Evolutionary conservation across 495 filamentous ascomycete species (phyloP), one percentile per base, ranked within the genome.

Genomic region (Amniculicola lignicola): DNA sequence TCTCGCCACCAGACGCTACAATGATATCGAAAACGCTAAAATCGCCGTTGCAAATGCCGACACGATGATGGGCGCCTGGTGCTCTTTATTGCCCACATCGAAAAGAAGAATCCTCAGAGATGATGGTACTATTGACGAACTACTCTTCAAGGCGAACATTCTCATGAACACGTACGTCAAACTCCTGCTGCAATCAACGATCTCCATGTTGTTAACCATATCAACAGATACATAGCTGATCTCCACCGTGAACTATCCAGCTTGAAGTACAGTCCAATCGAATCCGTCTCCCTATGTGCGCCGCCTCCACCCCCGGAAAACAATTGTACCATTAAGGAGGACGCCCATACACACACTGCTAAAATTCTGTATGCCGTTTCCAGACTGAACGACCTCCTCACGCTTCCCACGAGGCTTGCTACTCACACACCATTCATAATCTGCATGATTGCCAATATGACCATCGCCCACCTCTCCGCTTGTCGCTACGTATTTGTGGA

Each of bases 381-480:
- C 18, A 57, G 43, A 24, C 46, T 63, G 27, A 58, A 57, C 35
- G 49, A 35, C n/a, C 40, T 63, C 1, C 60, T 63, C 42, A 58
- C 54, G 2, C 60, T 63, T 11, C 60, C 60, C 11, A 54, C 54
- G 1, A 19, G 42, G 0, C 25, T 59, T 12, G 37, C 33, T 11
- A 50, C 41, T 3, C 60, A 63, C 43, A 63, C 60, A 7, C 60
- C 60, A 14, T 63, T 63, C 38, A 45, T 51, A 33, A 63, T 63
- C 24, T 63, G 60, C 54, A 63, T 59, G 54, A 43, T 59, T 37
- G 25, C 57, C 2, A 54, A 44, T 7, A 58, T 54, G 46, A 63
- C 60, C n/a, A 59, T 63, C 27, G 60, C 47, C 9, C 60, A 63
- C 35, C 60, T 63, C 11, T 57, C 60, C 9, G 60, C 60, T 14